These are phyloP conservation scores for Eremochloa ophiuroides DNA, from an alignment of 176 grass and related monocot genomes.

Conservation along the genomic window DNA sequence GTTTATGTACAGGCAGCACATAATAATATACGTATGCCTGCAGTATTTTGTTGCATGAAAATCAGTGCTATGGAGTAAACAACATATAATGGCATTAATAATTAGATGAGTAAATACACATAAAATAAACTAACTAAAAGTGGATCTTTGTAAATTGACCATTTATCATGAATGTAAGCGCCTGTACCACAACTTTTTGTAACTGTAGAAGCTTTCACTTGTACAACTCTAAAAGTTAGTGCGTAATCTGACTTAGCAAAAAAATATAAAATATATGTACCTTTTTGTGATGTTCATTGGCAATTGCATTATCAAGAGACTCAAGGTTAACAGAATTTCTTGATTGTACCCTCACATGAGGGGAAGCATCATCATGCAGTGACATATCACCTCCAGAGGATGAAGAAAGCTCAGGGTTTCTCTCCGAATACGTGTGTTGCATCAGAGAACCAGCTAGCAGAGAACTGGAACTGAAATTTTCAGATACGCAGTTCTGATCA, in stretches of 20 bases:
- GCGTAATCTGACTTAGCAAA: background rate
- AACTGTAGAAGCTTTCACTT: background rate
- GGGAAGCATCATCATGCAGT: conserved; percentile 6
- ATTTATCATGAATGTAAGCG: background rate
- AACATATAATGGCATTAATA: background rate
- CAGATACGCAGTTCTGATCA: background rate
- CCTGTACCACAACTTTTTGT: background rate
- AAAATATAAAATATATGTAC: conserved; percentile 14
- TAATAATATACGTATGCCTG: background rate
- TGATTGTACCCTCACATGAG: background rate
- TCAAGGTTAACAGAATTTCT: conserved; percentile 22
- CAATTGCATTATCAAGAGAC: conserved; percentile 28
- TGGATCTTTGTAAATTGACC: background rate
- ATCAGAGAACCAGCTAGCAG: background rate
- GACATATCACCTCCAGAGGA: conserved; percentile 18
- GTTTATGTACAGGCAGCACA: background rate
- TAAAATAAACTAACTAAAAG: background rate
- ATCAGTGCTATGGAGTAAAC: background rate
- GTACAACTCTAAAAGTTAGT: background rate
- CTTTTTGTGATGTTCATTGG: conserved; percentile 35
- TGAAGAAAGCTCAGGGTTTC: background rate
- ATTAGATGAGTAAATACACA: background rate
- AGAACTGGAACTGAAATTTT: background rate
- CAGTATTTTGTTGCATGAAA: background rate
- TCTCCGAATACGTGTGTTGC: background rate